These are phyloP conservation scores for Ogataea ramenticola DNA, from an alignment of 805 yeast species.

Conservation along the genomic window DNA sequence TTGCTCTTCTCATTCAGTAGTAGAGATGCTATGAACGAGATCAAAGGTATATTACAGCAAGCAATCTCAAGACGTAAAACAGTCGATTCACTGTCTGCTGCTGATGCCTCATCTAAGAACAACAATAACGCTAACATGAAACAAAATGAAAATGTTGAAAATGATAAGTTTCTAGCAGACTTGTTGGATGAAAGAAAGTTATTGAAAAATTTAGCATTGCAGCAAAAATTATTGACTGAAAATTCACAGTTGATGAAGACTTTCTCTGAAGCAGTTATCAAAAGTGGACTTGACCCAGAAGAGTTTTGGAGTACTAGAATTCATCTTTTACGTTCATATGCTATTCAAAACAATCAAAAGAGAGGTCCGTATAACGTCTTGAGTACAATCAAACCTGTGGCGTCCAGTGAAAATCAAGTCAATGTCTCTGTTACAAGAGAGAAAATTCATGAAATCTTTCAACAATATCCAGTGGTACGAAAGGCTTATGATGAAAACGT, in stretches of 20 bases:
- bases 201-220: conserved; percentile 66
- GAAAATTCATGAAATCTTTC: conserved; percentile 81
- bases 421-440: conserved; percentile 90
- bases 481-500: conserved; percentile 87
- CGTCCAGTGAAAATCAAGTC: conserved; percentile 87
- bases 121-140: not conserved
- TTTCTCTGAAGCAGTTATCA: conserved; percentile 84
- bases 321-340: conserved; percentile 75
- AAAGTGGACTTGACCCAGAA: conserved; percentile 63
- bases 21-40: conserved; percentile 68
- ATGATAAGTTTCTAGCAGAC: conserved; percentile 22
- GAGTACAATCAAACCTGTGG: conserved; percentile 89
- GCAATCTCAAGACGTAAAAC: conserved; percentile 62
- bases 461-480: conserved; percentile 86
- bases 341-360: conserved; percentile 76
- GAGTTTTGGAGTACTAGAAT: conserved; percentile 86
- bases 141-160: conserved; percentile 10
- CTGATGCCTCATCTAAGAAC: conserved; percentile 1
- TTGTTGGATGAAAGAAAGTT: conserved; percentile 51
- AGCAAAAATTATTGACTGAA: conserved; percentile 66
- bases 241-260: conserved; percentile 63
- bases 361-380: conserved; percentile 91
- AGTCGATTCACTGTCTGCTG: conserved; percentile 25
- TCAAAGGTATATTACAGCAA: conserved; percentile 60
- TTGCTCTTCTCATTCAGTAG: conserved; percentile 58